Evolutionary conservation across 208 protist genomes (phyloP), one percentile per base, ranked within the genome.

Genomic region (Crithidia fasciculata): DNA sequence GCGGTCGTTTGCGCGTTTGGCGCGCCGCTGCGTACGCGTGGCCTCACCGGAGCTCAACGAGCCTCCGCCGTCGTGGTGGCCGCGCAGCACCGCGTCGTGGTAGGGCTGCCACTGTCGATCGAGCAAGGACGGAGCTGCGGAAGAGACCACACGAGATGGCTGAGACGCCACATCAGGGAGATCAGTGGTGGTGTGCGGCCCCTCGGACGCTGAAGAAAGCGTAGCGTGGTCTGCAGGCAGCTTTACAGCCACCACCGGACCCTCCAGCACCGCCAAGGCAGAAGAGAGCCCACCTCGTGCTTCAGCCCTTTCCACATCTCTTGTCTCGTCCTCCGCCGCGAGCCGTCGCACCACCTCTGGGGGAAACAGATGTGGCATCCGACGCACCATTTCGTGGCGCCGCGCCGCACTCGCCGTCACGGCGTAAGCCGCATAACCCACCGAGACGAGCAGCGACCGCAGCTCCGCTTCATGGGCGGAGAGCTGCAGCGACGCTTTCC

Each of bases 351-450:
- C 87, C 58, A 84, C 58, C 65, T 91, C 88, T 0, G 80, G 80
- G 12, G 88, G 88, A 76, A 95, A 93, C 3, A 86, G 58, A 64
- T 86, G 82, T 15, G 90, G 84, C 56, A 91, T 88, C 19, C 84
- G 43, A 10, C 73, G 76, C 13, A 95, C 63, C 41, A 85, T 88
- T 10, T 77, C 76, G 37, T 63, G 62, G 13, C 71, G 69, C 43
- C 58, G 64, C 60, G 83, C 76, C 19, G 69, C 45, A 5, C 76
- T 75, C 10, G 64, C 16, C 19, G 69, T 71, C 68, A 80, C 12
- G 18, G 74, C 76, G 57, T 89, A 85, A 28, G 90, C 52, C 44
- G 80, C 81, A 70, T 93, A 86, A n/a, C 83, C 69, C 28, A 88
- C 53, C n/a, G 58, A 8, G 15, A 74, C 60, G 4, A 90, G 59